phyloP scores from a whole-genome alignment of 257 asterid species.

The Nicotiana knightiana region DNA sequence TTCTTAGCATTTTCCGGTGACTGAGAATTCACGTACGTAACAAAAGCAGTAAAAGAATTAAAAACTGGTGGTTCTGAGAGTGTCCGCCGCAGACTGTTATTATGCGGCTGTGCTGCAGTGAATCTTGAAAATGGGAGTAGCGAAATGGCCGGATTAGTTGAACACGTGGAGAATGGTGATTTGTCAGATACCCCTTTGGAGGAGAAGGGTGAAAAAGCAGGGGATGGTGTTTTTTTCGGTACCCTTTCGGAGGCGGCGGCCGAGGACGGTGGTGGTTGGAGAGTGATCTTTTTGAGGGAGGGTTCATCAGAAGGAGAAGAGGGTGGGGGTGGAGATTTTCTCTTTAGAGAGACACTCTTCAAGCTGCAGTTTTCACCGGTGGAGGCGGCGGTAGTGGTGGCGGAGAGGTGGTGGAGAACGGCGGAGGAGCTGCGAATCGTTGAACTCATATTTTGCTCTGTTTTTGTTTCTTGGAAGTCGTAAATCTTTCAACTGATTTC shows the following conservation, averaged over 20 bases:
- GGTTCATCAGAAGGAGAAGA: background rate
- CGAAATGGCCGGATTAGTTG: background rate
- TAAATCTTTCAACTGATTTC: constrained; percentile 6
- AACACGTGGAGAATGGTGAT: background rate
- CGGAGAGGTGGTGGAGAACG: background rate
- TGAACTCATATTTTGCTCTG: background rate
- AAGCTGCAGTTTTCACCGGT: background rate
- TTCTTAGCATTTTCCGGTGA: constrained; percentile 7
- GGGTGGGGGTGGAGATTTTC: background rate
- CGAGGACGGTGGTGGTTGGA: background rate
- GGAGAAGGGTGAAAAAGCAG: background rate
- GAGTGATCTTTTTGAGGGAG: background rate
- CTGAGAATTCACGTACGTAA: background rate
- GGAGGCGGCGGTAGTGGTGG: background rate
- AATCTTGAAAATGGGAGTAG: constrained; percentile 7
- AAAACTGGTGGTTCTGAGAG: constrained; percentile 4
- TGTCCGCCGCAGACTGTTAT: background rate
- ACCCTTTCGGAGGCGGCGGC: background rate
- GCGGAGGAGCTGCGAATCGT: background rate
- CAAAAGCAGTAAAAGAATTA: background rate
- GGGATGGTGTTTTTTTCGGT: background rate
- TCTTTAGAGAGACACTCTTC: constrained; percentile 1
- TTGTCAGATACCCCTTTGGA: background rate
- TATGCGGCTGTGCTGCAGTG: background rate
- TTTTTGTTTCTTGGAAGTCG: background rate